These are phyloP conservation scores for Tylopilus plumbeoviolaceoides DNA, from an alignment of 768 basidiomycete genomes.

Conservation along the genomic window DNA sequence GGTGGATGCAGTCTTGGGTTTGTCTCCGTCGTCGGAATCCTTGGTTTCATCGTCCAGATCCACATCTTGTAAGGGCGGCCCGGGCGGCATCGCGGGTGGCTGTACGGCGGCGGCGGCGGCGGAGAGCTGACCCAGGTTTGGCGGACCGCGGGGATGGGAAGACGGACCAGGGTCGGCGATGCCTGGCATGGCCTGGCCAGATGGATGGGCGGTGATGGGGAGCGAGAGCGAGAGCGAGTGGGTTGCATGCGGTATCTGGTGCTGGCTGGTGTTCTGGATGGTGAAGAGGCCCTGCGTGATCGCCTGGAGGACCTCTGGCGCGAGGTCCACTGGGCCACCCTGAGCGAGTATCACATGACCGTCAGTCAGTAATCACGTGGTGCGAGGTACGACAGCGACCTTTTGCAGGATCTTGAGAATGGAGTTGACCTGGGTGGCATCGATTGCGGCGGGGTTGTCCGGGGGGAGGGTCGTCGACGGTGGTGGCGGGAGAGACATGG, in stretches of 20 bases:
- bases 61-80: constrained; percentile 14
- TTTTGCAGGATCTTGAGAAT: constrained; percentile 58
- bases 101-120: constrained; percentile 41
- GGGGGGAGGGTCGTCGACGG: constrained; percentile 4
- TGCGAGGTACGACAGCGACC: constrained; percentile 33
- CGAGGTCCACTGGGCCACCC: constrained; percentile 29
- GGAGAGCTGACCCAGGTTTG: constrained; percentile 56
- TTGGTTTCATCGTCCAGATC: constrained; percentile 20
- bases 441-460: constrained; percentile 29
- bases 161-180: constrained; percentile 70
- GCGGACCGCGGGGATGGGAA: constrained; percentile 65
- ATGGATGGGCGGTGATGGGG: constrained; percentile 27
- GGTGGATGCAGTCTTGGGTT: constrained; percentile 24
- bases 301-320: constrained; percentile 31
- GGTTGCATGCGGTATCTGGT: constrained; percentile 24
- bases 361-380: constrained; percentile 17
- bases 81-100: constrained; percentile 24
- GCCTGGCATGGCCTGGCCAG: constrained; percentile 41
- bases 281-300: constrained; percentile 28
- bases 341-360: background rate
- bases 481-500: constrained; percentile 18
- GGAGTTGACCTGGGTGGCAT: constrained; percentile 55
- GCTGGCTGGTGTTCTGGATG: constrained; percentile 27
- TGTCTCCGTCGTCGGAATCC: constrained; percentile 28
- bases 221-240: constrained; percentile 26